phyloP scores from a whole-genome alignment of 2,329 filamentous ascomycete genomes.

The Dothistroma septosporum region DNA sequence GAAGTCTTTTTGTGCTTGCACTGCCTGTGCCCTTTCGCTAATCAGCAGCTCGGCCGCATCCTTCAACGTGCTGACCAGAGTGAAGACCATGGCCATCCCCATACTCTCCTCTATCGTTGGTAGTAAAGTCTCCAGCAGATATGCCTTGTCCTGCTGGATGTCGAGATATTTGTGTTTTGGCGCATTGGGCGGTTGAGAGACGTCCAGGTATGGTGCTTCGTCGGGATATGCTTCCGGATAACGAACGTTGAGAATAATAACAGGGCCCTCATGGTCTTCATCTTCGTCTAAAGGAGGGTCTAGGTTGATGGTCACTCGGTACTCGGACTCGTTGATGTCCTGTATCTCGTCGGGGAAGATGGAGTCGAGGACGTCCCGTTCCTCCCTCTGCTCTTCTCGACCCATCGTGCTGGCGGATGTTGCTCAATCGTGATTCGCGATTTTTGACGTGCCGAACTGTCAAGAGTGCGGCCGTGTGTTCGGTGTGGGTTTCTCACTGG shows the following conservation, averaged over 20 bases:
- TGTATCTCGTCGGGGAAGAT: constrained; percentile 97
- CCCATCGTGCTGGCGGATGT: constrained; percentile 39
- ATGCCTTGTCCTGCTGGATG: constrained; percentile 72
- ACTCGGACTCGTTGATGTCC: constrained; percentile 90
- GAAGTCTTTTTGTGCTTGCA: constrained; percentile 50
- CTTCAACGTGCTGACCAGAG: constrained; percentile 79
- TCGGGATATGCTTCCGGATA: constrained; percentile 93
- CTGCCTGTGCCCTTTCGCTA: constrained; percentile 64
- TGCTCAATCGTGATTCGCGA: neutral
- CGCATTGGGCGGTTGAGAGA: constrained; percentile 68
- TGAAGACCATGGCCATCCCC: constrained; percentile 97
- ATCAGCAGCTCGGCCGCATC: constrained; percentile 87
- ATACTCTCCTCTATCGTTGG: constrained; percentile 85
- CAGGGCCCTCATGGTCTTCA: constrained; percentile 56
- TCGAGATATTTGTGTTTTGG: constrained; percentile 69
- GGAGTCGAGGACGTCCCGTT: constrained; percentile 94
- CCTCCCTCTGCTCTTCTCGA: constrained; percentile 84
- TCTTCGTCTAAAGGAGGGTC: constrained; percentile 55
- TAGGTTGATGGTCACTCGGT: constrained; percentile 77
- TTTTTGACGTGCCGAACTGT: no score
- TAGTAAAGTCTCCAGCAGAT: constrained; percentile 65
- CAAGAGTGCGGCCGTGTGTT: neutral
- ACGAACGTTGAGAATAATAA: constrained; percentile 75
- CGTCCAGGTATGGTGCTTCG: constrained; percentile 74
- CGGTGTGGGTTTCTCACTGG: no score